Conservation (phyloP, 164 flowering plant species). For the Dillenia turbinata region DNA sequence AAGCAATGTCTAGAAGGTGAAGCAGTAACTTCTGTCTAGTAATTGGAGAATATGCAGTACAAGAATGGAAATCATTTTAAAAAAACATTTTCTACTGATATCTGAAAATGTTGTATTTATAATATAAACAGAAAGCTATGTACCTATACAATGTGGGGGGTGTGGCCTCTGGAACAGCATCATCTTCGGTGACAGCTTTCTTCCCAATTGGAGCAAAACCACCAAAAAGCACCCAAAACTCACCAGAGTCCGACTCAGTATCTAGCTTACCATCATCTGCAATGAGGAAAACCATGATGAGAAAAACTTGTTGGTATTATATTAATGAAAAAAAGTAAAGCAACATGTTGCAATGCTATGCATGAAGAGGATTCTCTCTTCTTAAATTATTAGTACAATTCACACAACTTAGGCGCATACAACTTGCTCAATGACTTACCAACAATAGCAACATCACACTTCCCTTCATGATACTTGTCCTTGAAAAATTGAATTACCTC, state of each 20-base stretch:
- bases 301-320: neutral
- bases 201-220: conserved; percentile 99
- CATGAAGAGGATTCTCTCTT: no score
- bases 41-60: no score
- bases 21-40: no score
- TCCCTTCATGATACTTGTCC: conserved; percentile 93
- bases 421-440: conserved; percentile 43
- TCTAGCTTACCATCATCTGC: conserved; percentile 94
- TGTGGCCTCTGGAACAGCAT: conserved; percentile 65
- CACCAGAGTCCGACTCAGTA: conserved; percentile 96
- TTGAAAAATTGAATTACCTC: conserved; percentile 93
- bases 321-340: neutral
- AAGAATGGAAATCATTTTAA: no score
- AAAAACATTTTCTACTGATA: no score
- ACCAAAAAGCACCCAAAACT: conserved; percentile 96
- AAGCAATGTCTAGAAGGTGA: no score
- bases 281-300: conserved; percentile 7
- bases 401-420: no score
- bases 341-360: neutral
- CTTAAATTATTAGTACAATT: no score
- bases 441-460: conserved; percentile 86
- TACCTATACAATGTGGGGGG: conserved; percentile 88
- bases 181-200: conserved; percentile 84
- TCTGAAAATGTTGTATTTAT: no score
- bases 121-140: neutral